A percentile compares a stretch with the other conserved stretches of the same genome.
Conservation (phyloP, 176 grass and related monocot genomes). For the Coix lacrymajobi region DNA sequence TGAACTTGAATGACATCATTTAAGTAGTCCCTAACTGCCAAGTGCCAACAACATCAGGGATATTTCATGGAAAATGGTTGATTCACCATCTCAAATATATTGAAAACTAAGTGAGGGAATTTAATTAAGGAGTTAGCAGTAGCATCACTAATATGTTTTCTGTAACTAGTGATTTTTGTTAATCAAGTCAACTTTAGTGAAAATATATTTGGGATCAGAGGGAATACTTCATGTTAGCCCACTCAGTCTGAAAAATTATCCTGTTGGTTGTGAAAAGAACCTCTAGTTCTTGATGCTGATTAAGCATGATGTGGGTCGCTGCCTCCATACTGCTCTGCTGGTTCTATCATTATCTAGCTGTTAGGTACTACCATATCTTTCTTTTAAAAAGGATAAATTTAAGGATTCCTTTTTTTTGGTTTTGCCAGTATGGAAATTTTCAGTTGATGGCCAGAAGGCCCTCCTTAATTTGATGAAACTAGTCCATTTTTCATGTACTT, state of each 20-base stretch:
- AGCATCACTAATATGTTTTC: neutral
- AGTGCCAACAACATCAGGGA: neutral
- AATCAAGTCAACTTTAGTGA: neutral
- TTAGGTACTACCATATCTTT: neutral
- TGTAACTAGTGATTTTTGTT: neutral
- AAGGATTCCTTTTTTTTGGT: neutral
- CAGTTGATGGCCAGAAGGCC: neutral
- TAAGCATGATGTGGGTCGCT: neutral
- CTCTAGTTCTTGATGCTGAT: neutral
- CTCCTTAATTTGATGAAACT: neutral
- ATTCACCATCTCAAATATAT: neutral
- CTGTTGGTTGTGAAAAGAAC: neutral
- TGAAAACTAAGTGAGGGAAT: neutral
- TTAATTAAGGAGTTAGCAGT: neutral
- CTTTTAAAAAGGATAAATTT: neutral
- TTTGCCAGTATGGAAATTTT: neutral
- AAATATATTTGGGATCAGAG: neutral
- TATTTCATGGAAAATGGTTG: neutral
- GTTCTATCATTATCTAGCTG: neutral
- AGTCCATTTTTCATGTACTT: neutral
- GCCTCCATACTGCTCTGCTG: neutral
- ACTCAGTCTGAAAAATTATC: neutral
- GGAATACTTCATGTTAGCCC: neutral
- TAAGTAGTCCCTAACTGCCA: neutral
- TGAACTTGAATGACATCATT: neutral